Evolutionary conservation across 345 rosid species (phyloP).

Genomic region (Punica granatum): DNA sequence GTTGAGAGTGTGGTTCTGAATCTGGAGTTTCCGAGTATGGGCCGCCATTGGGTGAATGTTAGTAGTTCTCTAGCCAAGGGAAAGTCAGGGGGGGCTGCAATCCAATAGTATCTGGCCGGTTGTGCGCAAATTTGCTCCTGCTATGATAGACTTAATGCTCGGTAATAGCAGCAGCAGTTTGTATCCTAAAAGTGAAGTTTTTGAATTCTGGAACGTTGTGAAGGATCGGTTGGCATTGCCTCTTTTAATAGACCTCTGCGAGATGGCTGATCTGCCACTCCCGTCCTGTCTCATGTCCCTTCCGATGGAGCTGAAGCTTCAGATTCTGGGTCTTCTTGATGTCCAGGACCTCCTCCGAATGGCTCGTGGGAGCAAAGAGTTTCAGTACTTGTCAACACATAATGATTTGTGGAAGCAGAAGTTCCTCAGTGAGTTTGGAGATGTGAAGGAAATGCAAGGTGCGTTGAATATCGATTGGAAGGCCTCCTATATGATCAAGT

Average conservation of each 20-base stretch:
- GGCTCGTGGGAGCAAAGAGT: slow-evolving; percentile 39
- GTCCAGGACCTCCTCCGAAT: slow-evolving; percentile 43
- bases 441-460: background rate
- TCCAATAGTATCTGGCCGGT: too few species aligned
- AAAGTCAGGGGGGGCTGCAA: too few species aligned
- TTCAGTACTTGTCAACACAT: slow-evolving; percentile 37
- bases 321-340: slow-evolving; percentile 50
- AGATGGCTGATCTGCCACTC: slow-evolving; percentile 38
- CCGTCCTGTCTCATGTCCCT: slow-evolving; percentile 53
- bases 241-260: slow-evolving; percentile 48
- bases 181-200: too few species aligned
- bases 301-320: slow-evolving; percentile 61
- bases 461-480: slow-evolving; percentile 49
- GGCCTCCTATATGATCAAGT: slow-evolving; percentile 22
- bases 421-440: slow-evolving; percentile 35
- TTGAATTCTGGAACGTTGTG: slow-evolving; percentile 64
- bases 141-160: too few species aligned
- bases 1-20: too few species aligned
- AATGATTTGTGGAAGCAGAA: slow-evolving; percentile 58
- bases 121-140: too few species aligned
- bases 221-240: slow-evolving; percentile 64
- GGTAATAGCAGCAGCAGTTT: too few species aligned
- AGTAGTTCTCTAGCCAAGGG: too few species aligned
- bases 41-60: too few species aligned
- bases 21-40: too few species aligned